Evolutionary conservation across 148 eudicot genomes (phyloP), one percentile per base, ranked within the genome.

Genomic region (Agrostemma githago): DNA sequence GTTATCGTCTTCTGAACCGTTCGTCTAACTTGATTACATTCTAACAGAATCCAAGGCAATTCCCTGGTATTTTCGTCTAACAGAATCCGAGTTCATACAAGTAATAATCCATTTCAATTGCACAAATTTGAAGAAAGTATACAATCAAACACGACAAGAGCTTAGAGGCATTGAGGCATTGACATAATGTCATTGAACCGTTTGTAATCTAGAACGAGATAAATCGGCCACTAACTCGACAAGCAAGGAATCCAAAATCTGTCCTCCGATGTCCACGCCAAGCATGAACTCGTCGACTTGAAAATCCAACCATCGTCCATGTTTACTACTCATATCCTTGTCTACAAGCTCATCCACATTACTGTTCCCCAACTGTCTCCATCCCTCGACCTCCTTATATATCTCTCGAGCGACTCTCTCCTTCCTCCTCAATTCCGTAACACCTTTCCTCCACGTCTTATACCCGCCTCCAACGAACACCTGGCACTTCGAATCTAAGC

Each of bases 291-390:
- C 92, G 78, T 96, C 96, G 8, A 79, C 83, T 54, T 89, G 90
- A 70, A 81, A 90, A 41, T 92, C 95, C n/a, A 88, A 76, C 99
- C 99, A 96, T 79, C 78, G 88, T 63, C 97, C 92, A 62, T 79
- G 72, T 26, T 77, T 77, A 81, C 84, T 87, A 76, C 96, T 89
- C 99, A 96, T 96, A 62, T 96, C 97, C 76, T 85, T 88, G 79
- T 92, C 96, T n/a, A 92, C 91, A 21, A 92, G 88, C 68, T 92
- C 97, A 74, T 96, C 99, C 60, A 96, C 97, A 92, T 83, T 90
- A 70, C 79, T 72, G 37, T 89, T 86, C 66, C 86, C 84, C 84
- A 90, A 79, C 68, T 81, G 79, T 80, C 81, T 83, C 94, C 92
- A 92, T 12, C 77, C 79, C 2, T 83, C 74, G 57, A 92, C 88